These are phyloP conservation scores for Neurospora intermedia DNA, from an alignment of 495 filamentous ascomycete genomes.

Conservation along the genomic window DNA sequence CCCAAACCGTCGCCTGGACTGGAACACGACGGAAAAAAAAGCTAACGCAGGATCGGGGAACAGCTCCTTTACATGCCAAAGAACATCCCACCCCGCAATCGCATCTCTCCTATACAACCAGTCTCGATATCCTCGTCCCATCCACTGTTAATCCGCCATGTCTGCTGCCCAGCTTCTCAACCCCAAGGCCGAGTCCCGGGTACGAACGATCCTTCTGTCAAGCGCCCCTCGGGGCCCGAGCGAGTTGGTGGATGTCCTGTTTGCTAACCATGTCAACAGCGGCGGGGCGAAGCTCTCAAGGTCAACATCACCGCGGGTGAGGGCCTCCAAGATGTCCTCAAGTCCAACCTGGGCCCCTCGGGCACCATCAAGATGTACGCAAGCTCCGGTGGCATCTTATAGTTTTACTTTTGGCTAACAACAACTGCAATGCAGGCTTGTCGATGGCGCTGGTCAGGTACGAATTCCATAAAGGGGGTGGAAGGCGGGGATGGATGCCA, in stretches of 20 bases:
- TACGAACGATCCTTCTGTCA: slow-evolving; percentile 31
- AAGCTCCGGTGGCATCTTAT: background rate
- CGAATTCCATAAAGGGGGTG: slow-evolving; percentile 19
- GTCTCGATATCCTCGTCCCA: background rate
- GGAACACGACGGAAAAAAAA: slow-evolving; percentile 26
- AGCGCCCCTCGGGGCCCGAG: background rate
- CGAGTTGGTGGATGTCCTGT: background rate
- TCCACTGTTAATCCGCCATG: slow-evolving; percentile 36
- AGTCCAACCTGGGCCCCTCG: slow-evolving; percentile 87
- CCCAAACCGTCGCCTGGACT: slow-evolving; percentile 13
- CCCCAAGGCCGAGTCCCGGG: slow-evolving; percentile 93
- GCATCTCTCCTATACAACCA: slow-evolving; percentile 1
- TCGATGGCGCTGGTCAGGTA: slow-evolving; percentile 90
- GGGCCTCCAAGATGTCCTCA: slow-evolving; percentile 89
- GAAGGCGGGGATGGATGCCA: slow-evolving; percentile 5
- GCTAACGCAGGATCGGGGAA: slow-evolving; percentile 14
- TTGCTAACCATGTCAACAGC: slow-evolving; percentile 40
- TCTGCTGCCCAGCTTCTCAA: slow-evolving; percentile 94
- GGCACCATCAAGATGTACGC: slow-evolving; percentile 94
- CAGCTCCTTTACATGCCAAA: slow-evolving; percentile 10
- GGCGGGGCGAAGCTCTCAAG: slow-evolving; percentile 86
- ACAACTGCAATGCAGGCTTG: slow-evolving; percentile 50
- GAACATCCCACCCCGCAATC: background rate
- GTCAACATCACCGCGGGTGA: slow-evolving; percentile 97
- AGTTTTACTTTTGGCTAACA: slow-evolving; percentile 18